A percentile compares a stretch with the other conserved stretches of the same genome.
Evolutionary conservation across 768 basidiomycete genomes (phyloP).

Genomic region (Phaeolepiota aurea): DNA sequence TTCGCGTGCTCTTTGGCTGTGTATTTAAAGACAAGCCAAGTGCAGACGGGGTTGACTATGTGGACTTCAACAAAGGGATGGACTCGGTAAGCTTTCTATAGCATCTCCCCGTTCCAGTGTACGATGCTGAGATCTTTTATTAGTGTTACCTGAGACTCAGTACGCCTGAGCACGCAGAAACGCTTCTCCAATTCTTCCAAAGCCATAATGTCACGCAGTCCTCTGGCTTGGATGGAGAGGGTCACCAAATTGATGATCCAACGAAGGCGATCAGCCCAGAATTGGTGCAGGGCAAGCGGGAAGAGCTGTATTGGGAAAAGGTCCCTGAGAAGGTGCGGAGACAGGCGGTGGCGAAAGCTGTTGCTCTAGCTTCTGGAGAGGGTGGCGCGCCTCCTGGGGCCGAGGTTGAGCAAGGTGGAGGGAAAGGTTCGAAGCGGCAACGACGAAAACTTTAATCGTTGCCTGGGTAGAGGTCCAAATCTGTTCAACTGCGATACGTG

Average conservation of each 20-base stretch:
- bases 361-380: slow-evolving; percentile 8
- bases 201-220: slow-evolving; percentile 28
- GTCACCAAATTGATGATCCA: slow-evolving; percentile 15
- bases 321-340: slow-evolving; percentile 65
- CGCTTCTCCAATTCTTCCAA: slow-evolving; percentile 37
- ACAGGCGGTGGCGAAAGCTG: slow-evolving; percentile 48
- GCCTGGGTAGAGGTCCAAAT: no score
- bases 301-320: slow-evolving; percentile 73
- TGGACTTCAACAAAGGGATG: slow-evolving; percentile 75
- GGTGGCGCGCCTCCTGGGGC: no score
- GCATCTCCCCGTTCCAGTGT: background rate
- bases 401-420: background rate
- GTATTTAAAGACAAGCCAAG: slow-evolving; percentile 20
- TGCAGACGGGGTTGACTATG: slow-evolving; percentile 53
- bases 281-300: slow-evolving; percentile 51
- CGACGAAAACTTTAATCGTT: no score
- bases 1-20: slow-evolving; percentile 47
- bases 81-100: slow-evolving; percentile 43
- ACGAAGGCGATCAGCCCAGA: slow-evolving; percentile 36
- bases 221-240: slow-evolving; percentile 47
- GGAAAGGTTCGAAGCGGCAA: background rate
- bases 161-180: slow-evolving; percentile 34
- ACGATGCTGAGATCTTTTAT: background rate
- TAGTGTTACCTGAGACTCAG: slow-evolving; percentile 72
- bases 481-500: no score